phyloP scores from a whole-genome alignment of 2,329 filamentous ascomycete species.

The Ceratocystiopsis minuta region DNA sequence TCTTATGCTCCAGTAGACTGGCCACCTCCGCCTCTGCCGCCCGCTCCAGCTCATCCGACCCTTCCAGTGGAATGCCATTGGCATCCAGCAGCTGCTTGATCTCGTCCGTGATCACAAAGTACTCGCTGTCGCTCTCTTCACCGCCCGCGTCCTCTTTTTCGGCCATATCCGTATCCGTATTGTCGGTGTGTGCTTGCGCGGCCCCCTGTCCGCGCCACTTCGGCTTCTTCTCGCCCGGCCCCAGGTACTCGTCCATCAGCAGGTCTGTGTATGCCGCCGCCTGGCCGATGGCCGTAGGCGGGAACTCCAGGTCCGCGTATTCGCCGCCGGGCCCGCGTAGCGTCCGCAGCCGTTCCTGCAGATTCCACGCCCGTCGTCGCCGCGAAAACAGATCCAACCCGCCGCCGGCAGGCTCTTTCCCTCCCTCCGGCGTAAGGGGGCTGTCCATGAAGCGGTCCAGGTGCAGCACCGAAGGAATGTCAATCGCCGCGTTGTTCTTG shows the following conservation, averaged over 20 bases:
- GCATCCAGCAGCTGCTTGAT: conserved; percentile 13
- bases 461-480: conserved; percentile 65
- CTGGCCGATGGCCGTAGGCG: not conserved
- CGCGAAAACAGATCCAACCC: conserved; percentile 31
- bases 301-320: conserved; percentile 1
- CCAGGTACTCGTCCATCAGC: conserved; percentile 1
- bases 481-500: conserved; percentile 63
- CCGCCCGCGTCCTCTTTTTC: not conserved
- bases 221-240: not conserved
- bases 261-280: conserved; percentile 2
- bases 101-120: conserved; percentile 7
- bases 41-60: not conserved
- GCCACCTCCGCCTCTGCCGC: not conserved
- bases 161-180: not conserved
- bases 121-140: conserved; percentile 5
- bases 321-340: conserved; percentile 26
- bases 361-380: conserved; percentile 56
- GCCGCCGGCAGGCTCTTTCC: no score
- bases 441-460: conserved; percentile 77
- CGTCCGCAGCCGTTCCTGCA: conserved; percentile 44
- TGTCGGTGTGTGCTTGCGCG: not conserved
- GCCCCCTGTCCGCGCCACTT: not conserved
- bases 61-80: conserved; percentile 16
- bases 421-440: conserved; percentile 26
- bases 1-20: not conserved